A percentile compares a stretch with the other conserved stretches of the same genome.
Evolutionary conservation across 106 monocot species (phyloP).

Genomic region (Dioscorea alata): DNA sequence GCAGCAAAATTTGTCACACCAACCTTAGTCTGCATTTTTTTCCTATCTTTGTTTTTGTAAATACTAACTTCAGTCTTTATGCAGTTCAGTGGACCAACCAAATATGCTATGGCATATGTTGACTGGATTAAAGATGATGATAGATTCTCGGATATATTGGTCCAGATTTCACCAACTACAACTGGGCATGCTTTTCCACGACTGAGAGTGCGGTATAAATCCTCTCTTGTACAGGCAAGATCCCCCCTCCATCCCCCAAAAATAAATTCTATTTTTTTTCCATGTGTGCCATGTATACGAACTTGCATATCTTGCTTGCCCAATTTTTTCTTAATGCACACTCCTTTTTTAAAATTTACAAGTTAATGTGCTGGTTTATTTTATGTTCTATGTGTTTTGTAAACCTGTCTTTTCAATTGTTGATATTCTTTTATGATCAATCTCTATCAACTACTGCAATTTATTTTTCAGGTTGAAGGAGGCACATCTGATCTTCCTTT

Average conservation of each 20-base stretch:
- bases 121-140: conserved; percentile 74
- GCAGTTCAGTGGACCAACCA: conserved; percentile 95
- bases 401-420: too few relatives aligned
- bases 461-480: conserved; percentile 69
- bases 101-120: conserved; percentile 74
- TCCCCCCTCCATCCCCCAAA: background rate
- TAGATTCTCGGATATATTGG: conserved; percentile 72
- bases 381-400: background rate
- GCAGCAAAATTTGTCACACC: too few relatives aligned
- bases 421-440: too few relatives aligned
- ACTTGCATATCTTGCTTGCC: too few relatives aligned
- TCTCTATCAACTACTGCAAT: background rate
- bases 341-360: too few relatives aligned
- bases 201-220: conserved; percentile 91
- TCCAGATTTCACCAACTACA: conserved; percentile 70
- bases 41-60: conserved; percentile 1
- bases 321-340: too few relatives aligned
- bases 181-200: conserved; percentile 94
- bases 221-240: conserved; percentile 98
- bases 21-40: background rate
- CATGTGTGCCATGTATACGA: too few relatives aligned
- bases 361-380: background rate
- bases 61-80: conserved; percentile 12
- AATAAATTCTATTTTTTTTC: too few relatives aligned
- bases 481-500: conserved; percentile 80